A percentile compares a stretch with the other conserved stretches of the same genome.
Evolutionary conservation across 2,329 filamentous ascomycete genomes (phyloP).

Genomic region (Fusarium oxysporum): DNA sequence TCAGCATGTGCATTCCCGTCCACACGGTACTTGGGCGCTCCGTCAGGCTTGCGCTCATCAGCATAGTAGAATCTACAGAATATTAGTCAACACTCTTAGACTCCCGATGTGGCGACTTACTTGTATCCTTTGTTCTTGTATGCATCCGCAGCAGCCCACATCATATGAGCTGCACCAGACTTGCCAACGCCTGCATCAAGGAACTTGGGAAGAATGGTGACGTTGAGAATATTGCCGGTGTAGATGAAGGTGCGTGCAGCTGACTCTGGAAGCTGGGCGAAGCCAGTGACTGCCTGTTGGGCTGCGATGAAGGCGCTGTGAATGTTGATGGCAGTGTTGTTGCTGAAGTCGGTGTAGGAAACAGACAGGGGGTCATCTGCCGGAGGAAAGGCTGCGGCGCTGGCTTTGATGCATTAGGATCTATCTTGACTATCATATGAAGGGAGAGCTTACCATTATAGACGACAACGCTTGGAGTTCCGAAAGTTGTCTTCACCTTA

Average conservation of each 20-base stretch:
- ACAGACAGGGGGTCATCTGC: slow-evolving; percentile 25
- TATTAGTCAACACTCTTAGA: no score
- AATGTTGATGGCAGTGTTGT: slow-evolving; percentile 17
- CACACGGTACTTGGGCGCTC: slow-evolving; percentile 47
- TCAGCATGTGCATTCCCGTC: slow-evolving; percentile 56
- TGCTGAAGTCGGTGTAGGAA: slow-evolving; percentile 15
- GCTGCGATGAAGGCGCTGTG: slow-evolving; percentile 27
- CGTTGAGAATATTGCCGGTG: slow-evolving; percentile 58
- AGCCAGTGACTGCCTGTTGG: slow-evolving; percentile 26
- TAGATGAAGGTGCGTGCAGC: slow-evolving; percentile 56
- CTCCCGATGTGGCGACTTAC: slow-evolving; percentile 29
- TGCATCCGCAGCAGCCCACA: slow-evolving; percentile 45
- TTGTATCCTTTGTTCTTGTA: slow-evolving; percentile 53
- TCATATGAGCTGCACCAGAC: slow-evolving; percentile 49
- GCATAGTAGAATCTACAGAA: slow-evolving; percentile 61
- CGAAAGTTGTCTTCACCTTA: slow-evolving; percentile 29
- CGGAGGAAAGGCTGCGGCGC: slow-evolving; percentile 5
- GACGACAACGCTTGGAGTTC: slow-evolving; percentile 34
- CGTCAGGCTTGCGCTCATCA: slow-evolving; percentile 60
- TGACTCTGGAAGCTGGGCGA: slow-evolving; percentile 44
- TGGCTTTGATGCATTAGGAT: neutral
- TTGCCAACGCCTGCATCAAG: slow-evolving; percentile 56
- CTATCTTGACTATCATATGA: rapidly evolving
- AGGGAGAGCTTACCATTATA: neutral
- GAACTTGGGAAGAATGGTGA: slow-evolving; percentile 45